phyloP scores from a whole-genome alignment of 305 asterid genomes.

The Fraxinus ornus region DNA sequence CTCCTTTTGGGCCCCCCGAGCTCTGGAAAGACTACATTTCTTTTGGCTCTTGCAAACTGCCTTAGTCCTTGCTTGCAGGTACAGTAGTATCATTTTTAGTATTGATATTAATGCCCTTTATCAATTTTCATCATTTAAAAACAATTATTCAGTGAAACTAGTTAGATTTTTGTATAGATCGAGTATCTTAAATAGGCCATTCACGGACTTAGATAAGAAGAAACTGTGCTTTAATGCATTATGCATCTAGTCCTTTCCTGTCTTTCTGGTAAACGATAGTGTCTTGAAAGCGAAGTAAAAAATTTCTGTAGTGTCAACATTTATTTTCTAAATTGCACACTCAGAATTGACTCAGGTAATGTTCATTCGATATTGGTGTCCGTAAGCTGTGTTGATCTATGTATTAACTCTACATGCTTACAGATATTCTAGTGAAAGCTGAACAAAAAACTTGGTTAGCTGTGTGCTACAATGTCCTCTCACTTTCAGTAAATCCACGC shows the following conservation, averaged over 20 bases:
- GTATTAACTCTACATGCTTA: background rate
- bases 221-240: no score
- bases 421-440: background rate
- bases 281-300: background rate
- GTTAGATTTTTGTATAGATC: background rate
- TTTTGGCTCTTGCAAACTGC: slow-evolving; percentile 76
- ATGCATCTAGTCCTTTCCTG: background rate
- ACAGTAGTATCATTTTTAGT: slow-evolving; percentile 1
- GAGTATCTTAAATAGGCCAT: background rate
- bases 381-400: background rate
- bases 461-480: background rate
- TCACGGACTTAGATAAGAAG: background rate
- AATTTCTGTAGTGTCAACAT: background rate
- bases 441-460: background rate
- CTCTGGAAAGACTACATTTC: slow-evolving; percentile 82
- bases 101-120: background rate
- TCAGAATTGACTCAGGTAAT: background rate
- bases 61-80: slow-evolving; percentile 64
- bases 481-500: background rate
- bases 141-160: background rate
- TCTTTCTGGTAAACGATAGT: background rate
- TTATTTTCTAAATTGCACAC: background rate
- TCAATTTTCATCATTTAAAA: slow-evolving; percentile 2
- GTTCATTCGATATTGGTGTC: background rate
- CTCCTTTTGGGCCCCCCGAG: slow-evolving; percentile 84